Percentiles rank a stretch among this genome's conserved stretches.
phyloP scores from a whole-genome alignment of 768 basidiomycete genomes.

The Porpolomopsis calyptriformis region DNA sequence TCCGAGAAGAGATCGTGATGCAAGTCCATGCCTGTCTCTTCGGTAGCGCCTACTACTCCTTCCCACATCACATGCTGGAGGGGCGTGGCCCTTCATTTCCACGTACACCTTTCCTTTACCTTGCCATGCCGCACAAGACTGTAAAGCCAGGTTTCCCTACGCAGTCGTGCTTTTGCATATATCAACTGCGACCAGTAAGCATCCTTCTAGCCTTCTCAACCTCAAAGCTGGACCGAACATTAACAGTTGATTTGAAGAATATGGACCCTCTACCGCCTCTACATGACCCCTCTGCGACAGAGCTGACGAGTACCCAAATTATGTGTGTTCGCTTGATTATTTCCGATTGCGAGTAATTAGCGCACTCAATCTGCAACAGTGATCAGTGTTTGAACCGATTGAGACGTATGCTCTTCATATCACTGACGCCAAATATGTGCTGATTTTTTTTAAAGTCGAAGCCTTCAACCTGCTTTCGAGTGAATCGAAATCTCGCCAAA shows the following conservation, averaged over 20 bases:
- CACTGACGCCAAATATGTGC: neutral
- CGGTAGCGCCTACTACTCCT: neutral
- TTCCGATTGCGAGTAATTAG: neutral
- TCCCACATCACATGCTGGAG: neutral
- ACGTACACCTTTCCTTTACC: neutral
- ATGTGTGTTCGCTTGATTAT: constrained; percentile 1
- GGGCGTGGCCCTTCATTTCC: neutral
- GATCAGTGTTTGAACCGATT: constrained; percentile 5
- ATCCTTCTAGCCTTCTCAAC: neutral
- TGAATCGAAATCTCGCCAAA: constrained; percentile 21
- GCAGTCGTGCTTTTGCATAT: too few species aligned
- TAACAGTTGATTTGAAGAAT: neutral
- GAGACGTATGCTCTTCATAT: constrained; percentile 1
- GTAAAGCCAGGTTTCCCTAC: too few species aligned
- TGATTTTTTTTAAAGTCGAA: constrained; percentile 22
- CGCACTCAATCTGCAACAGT: neutral
- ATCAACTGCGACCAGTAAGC: neutral
- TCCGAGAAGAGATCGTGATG: too few species aligned
- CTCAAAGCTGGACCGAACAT: neutral
- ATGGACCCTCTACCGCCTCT: constrained; percentile 2
- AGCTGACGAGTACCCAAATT: neutral
- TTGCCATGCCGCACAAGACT: too few species aligned
- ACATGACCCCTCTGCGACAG: neutral
- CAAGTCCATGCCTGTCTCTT: neutral
- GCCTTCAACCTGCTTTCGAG: constrained; percentile 26